A percentile compares a stretch with the other conserved stretches of the same genome.
These are phyloP conservation scores for Microcyclospora pomicola DNA, from an alignment of 2,329 filamentous ascomycete genomes.

Conservation along the genomic window DNA sequence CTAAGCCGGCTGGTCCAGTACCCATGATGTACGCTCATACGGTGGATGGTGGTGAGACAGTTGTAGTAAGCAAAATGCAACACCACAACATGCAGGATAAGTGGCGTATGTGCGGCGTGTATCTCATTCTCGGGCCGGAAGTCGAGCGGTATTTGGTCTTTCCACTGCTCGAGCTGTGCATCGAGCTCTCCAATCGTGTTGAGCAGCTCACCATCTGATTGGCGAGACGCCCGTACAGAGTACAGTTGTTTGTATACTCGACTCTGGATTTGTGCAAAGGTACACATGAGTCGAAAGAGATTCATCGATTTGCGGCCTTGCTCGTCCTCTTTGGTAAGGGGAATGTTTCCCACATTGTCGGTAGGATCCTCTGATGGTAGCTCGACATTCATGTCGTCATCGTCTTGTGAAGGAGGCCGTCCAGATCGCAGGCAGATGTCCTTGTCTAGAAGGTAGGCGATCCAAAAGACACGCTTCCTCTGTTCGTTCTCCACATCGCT, in stretches of 20 bases:
- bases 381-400: conserved; percentile 89
- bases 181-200: conserved; percentile 95
- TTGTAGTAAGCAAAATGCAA: conserved; percentile 97
- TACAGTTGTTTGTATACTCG: conserved; percentile 89
- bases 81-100: conserved; percentile 90
- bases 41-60: conserved; percentile 90
- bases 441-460: conserved; percentile 60
- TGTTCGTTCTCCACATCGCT: conserved; percentile 93
- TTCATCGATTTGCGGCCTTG: conserved; percentile 90
- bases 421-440: conserved; percentile 62
- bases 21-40: conserved; percentile 95
- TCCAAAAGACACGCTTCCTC: conserved; percentile 65
- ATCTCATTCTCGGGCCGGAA: conserved; percentile 97
- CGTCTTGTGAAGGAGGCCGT: conserved; percentile 56
- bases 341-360: conserved; percentile 91
- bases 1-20: conserved; percentile 95
- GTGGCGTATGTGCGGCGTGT: conserved; percentile 75
- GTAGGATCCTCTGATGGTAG: conserved; percentile 78
- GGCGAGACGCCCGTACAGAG: conserved; percentile 79
- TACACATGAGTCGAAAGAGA: conserved; percentile 82
- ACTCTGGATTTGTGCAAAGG: conserved; percentile 81
- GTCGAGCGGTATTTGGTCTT: conserved; percentile 85
- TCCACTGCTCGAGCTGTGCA: conserved; percentile 74
- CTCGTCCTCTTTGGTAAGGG: conserved; percentile 41
- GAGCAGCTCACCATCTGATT: conserved; percentile 81